Evolutionary conservation across 2,329 filamentous ascomycete genomes (phyloP), one percentile per base, ranked within the genome.

Genomic region (Fonsecaea pedrosoi): DNA sequence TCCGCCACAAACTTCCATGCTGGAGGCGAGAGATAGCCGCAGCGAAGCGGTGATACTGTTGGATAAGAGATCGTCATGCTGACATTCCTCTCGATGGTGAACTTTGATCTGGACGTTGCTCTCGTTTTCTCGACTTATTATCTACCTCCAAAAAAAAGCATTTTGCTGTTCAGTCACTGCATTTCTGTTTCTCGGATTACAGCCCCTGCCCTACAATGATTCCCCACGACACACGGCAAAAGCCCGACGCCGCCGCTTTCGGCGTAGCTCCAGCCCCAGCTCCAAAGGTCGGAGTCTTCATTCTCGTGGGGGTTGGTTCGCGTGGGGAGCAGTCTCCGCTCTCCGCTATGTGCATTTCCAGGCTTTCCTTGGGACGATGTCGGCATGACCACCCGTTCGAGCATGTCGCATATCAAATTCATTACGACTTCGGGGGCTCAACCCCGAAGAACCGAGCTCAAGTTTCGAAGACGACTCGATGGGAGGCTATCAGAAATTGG

Each of bases 1-100:
- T 63, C 61, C 32, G 61, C 61, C 1, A 63, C 38, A 30, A 63
- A 63, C 38, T 63, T 63, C 18, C 30, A 57, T 37, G 61, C 61
- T 63, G 61, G 61, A 32, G 61, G 61, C 40, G 61, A 63, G 15
- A 63, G 61, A 40, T 50, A 63, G 9, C 61, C 61, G 32, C 61
- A 63, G 12, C 54, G 50, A 32, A 63, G 61, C 35, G 61, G 54
- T 48, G 61, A 63, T 25, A 63, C 61, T 42, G 61, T 63, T 25
- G 61, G 61, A 38, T 63, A 63, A 18, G 54, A 15, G 54, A 63
- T 50, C 8, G 61, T 50, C 61, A 63, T 63, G 7, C 25, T 40
- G 40, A 48, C 10, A 21, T 38, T 34, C 45, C 25, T 40, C 10
- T 57, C 30, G 25, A 34, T 53, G 8, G 8, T 45, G 54, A 37